Conservation (phyloP, 2,329 filamentous ascomycete genomes). For the Phaeoacremonium minimum region DNA sequence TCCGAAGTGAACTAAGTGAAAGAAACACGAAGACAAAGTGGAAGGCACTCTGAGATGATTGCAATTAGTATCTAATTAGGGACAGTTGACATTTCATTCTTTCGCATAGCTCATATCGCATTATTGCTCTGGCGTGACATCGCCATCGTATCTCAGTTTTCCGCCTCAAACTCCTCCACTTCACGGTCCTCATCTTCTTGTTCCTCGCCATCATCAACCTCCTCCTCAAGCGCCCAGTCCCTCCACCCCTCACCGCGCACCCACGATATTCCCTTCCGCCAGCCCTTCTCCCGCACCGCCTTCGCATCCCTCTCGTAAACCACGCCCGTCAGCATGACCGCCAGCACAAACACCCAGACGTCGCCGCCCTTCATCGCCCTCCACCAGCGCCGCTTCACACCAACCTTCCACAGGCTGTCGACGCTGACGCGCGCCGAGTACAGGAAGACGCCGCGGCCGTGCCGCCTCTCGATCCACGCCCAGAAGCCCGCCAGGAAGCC, state of each 20-base stretch:
- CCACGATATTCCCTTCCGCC: constrained; percentile 71
- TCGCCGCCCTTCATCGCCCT: constrained; percentile 77
- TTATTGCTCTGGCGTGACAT: too few species aligned
- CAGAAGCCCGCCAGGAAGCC: constrained; percentile 83
- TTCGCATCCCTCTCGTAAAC: constrained; percentile 70
- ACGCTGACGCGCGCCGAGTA: constrained; percentile 76
- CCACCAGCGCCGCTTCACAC: constrained; percentile 89
- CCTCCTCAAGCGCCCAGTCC: constrained; percentile 57
- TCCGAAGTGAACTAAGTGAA: too few species aligned
- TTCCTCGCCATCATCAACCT: constrained; percentile 37
- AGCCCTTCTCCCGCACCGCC: constrained; percentile 61
- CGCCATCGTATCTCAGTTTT: too few species aligned
- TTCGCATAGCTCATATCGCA: too few species aligned
- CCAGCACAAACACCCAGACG: constrained; percentile 75
- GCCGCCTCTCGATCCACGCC: constrained; percentile 68
- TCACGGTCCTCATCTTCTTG: constrained; percentile 24
- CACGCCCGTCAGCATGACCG: constrained; percentile 72
- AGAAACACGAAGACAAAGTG: too few species aligned
- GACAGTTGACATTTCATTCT: too few species aligned
- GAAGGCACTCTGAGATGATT: too few species aligned
- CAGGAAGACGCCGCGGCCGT: constrained; percentile 67
- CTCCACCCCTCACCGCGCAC: constrained; percentile 71
- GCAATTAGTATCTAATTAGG: too few species aligned
- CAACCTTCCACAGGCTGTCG: constrained; percentile 86
- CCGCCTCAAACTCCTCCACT: constrained; percentile 11